A percentile compares a stretch with the other conserved stretches of the same genome.
Evolutionary conservation across 208 protist species (phyloP).

Genomic region (Ichthyophonus hoferi): DNA sequence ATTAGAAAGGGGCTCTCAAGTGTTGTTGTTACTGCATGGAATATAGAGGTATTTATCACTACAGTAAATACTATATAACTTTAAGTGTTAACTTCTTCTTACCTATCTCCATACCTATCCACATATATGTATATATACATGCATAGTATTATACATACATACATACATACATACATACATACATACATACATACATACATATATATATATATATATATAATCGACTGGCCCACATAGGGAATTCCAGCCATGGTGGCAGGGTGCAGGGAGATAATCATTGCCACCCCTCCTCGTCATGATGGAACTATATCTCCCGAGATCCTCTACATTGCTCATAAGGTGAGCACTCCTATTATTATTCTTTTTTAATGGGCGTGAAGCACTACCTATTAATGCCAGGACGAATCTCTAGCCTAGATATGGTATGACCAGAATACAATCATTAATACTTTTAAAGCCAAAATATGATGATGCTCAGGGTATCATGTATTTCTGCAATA

Average conservation of each 20-base stretch:
- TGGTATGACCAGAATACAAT: too few relatives aligned
- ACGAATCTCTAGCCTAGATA: too few relatives aligned
- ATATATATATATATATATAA: background rate
- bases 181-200: background rate
- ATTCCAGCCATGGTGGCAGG: conserved; percentile 66
- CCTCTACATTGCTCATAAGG: conserved; percentile 43
- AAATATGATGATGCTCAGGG: too few relatives aligned
- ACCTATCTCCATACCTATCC: background rate
- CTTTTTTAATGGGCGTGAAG: background rate
- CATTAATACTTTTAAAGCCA: too few relatives aligned
- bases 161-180: background rate
- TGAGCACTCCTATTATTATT: background rate
- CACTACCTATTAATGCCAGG: background rate
- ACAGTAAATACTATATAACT: too few relatives aligned
- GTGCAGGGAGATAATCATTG: conserved; percentile 54
- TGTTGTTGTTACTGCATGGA: too few relatives aligned
- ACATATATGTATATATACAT: background rate
- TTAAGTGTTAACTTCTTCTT: background rate
- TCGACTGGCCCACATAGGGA: background rate
- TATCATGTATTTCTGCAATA: too few relatives aligned
- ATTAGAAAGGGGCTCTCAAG: too few relatives aligned
- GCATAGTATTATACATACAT: background rate
- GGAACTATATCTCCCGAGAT: conserved; percentile 59
- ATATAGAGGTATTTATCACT: too few relatives aligned
- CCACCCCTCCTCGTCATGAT: conserved; percentile 49